phyloP scores from a whole-genome alignment of 1,284 basidiomycete species.

The Filobasidium uniguttulatum region DNA sequence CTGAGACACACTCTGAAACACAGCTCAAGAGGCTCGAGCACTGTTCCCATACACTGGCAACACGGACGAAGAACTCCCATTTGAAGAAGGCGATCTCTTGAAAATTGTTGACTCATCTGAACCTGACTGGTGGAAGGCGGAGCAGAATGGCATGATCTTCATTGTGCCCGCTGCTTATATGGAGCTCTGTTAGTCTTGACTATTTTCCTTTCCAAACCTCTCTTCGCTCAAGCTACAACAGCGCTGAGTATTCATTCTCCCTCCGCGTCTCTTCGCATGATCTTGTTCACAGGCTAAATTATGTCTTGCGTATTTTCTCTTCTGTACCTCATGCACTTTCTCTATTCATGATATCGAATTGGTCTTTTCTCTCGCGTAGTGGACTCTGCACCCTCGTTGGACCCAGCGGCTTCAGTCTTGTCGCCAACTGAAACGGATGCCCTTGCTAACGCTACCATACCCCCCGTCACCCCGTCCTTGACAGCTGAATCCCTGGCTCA shows the following conservation, averaged over 20 bases:
- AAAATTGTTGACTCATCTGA: constrained; percentile 66
- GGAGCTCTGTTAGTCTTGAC: constrained; percentile 65
- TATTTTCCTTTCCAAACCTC: constrained; percentile 25
- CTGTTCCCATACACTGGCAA: constrained; percentile 59
- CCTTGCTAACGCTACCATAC: too few relatives aligned
- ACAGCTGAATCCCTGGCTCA: too few relatives aligned
- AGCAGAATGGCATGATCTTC: constrained; percentile 64
- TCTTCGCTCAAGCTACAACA: constrained; percentile 40
- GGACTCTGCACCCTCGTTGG: too few relatives aligned
- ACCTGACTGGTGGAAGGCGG: constrained; percentile 85
- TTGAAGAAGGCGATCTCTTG: constrained; percentile 62
- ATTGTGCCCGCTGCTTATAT: constrained; percentile 81
- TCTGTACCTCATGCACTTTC: constrained; percentile 5
- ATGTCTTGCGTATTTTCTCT: constrained; percentile 8
- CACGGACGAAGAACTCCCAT: constrained; percentile 64
- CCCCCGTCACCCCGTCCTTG: too few relatives aligned
- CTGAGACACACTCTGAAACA: too few relatives aligned
- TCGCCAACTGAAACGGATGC: too few relatives aligned
- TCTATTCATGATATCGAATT: constrained; percentile 7
- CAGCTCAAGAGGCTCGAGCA: constrained; percentile 36
- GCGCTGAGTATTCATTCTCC: constrained; percentile 11
- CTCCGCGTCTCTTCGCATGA: background rate
- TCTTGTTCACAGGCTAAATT: constrained; percentile 30
- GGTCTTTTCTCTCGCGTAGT: too few relatives aligned
- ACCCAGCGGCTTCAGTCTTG: too few relatives aligned